Evolutionary conservation across 495 filamentous ascomycete species (phyloP).

Genomic region (Penicillium paxilli): DNA sequence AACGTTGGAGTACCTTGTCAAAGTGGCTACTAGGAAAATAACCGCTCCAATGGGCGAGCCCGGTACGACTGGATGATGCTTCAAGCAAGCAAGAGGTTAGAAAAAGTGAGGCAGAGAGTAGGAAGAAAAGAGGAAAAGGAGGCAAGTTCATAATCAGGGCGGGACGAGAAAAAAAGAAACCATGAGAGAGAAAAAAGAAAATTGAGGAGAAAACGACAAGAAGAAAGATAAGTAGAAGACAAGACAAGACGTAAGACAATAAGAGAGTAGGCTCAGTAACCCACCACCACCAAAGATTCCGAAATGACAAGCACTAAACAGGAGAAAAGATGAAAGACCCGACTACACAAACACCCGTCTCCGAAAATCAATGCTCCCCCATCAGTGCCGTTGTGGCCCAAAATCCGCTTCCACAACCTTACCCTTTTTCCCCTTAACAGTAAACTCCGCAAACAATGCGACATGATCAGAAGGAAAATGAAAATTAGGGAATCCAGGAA

Average conservation of each 20-base stretch:
- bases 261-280: constrained; percentile 26
- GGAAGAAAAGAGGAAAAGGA: constrained; percentile 8
- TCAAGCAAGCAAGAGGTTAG: constrained; percentile 17
- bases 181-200: constrained; percentile 16
- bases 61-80: constrained; percentile 17
- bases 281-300: constrained; percentile 42
- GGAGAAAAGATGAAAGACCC: constrained; percentile 28
- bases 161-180: constrained; percentile 11
- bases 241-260: constrained; percentile 21
- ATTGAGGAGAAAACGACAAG: constrained; percentile 9
- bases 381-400: constrained; percentile 57
- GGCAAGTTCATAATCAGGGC: constrained; percentile 18
- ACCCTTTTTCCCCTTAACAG: constrained; percentile 86
- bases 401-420: constrained; percentile 68
- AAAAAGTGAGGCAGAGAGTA: constrained; percentile 16
- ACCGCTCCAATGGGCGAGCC: background rate
- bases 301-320: constrained; percentile 33
- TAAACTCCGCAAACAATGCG: constrained; percentile 87
- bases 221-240: constrained; percentile 21
- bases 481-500: constrained; percentile 94
- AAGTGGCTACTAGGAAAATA: background rate
- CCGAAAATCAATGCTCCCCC: constrained; percentile 42
- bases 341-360: constrained; percentile 46
- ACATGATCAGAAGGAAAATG: constrained; percentile 98
- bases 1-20: background rate